Evolutionary conservation across 1,139 yeast genomes (phyloP), one percentile per base, ranked within the genome.

Genomic region (Meyerozyma elateridarum): DNA sequence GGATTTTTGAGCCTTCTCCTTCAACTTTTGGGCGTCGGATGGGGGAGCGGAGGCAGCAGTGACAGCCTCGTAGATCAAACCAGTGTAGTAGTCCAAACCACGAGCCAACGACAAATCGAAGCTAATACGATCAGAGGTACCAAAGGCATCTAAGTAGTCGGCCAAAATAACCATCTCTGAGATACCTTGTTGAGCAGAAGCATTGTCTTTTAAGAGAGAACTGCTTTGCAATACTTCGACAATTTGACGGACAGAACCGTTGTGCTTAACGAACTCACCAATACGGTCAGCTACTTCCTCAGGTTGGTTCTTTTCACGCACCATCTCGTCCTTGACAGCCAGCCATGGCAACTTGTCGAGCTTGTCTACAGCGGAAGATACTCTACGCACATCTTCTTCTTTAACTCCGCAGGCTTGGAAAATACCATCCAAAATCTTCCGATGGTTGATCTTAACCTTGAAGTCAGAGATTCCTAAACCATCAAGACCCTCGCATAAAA

Each of bases 11-110:
- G 77, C 71, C 49, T 72, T 73, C 38, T 70, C 73, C 54, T 80
- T 79, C 50, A 79, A 61, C 50, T 76, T 82, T 24, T 64, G 68
- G 8, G 91, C 91, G 53, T 82, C 79, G 29, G 68, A 64, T 34
- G 98, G 98, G 17, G 98, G 95, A 14, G 96, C 96, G 28, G 96
- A 85, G 24, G 89, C 96, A 15, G 80, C 73, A 16, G 97, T 91
- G 32, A 91, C 96, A 29, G 93, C 96, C 61, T 91, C 98, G 59
- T 87, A 91, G 46, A 91, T 91, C 44, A 91, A 73, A 26, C 98
- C 98, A 16, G 98, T 91, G 64, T 91, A 91, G 61, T 91, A 91
- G 61, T 91, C 98, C 51, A 91, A 75, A 32, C 98, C 98, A 70
- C 98, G 80, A 21, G 98, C 98, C 44, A 91, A 70, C 4, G 97